Percentiles rank a stretch among this genome's conserved stretches.
Conservation (phyloP, 345 rosid species). For the Crucihimalaya himalaica region DNA sequence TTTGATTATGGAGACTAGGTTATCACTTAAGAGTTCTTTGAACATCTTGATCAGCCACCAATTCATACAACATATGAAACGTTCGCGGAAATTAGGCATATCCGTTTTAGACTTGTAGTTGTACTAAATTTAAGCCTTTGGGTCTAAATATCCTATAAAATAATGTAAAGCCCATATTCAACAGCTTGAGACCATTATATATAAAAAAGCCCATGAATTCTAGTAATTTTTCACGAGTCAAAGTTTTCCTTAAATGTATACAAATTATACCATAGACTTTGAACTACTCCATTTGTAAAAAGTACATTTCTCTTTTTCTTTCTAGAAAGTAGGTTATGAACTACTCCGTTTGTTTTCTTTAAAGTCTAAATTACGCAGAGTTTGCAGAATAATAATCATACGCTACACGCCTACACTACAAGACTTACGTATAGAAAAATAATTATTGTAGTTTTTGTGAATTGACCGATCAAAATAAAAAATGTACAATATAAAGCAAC, state of each 20-base stretch:
- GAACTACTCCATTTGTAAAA: too few relatives aligned
- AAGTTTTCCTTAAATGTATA: neutral
- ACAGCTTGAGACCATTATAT: neutral
- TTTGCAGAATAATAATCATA: slow-evolving; percentile 33
- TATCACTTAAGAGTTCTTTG: neutral
- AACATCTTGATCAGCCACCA: neutral
- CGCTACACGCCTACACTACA: slow-evolving; percentile 11
- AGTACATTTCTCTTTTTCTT: neutral
- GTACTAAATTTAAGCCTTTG: neutral
- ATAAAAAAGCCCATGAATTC: neutral
- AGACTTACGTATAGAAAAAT: neutral
- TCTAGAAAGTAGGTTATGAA: slow-evolving; percentile 11
- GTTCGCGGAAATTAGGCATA: neutral
- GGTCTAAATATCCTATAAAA: neutral
- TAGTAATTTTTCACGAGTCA: too few relatives aligned
- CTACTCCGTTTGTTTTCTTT: neutral
- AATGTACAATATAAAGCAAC: neutral
- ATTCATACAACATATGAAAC: neutral
- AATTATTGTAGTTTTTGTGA: neutral
- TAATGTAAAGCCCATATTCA: neutral
- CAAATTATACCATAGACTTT: too few relatives aligned
- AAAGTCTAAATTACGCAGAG: neutral
- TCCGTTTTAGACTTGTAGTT: too few relatives aligned
- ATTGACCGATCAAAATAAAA: slow-evolving; percentile 10
- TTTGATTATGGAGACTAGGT: neutral